These are phyloP conservation scores for Nemania sp. DNA, from an alignment of 2,329 filamentous ascomycete genomes.

Conservation along the genomic window DNA sequence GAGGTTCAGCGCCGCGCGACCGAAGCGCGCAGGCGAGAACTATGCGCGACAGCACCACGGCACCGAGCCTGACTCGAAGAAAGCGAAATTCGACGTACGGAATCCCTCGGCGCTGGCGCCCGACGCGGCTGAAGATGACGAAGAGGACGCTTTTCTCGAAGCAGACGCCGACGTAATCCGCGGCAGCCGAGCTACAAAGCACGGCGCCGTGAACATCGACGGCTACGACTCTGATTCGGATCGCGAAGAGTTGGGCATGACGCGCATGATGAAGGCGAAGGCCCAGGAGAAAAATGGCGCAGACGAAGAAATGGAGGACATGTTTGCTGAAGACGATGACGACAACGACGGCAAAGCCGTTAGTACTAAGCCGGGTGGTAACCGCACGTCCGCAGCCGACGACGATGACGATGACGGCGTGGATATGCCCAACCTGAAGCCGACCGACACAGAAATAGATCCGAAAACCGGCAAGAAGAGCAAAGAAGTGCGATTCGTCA, in stretches of 20 bases:
- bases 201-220: slow-evolving; percentile 93
- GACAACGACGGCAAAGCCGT: slow-evolving; percentile 52
- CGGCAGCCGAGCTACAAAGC: slow-evolving; percentile 74
- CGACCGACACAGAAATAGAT: too few species aligned
- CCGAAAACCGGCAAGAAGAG: slow-evolving; percentile 60
- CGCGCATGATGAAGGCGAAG: slow-evolving; percentile 33
- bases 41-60: slow-evolving; percentile 74
- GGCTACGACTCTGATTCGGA: slow-evolving; percentile 95
- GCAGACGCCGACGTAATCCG: slow-evolving; percentile 95
- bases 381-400: slow-evolving; percentile 44
- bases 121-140: slow-evolving; percentile 64
- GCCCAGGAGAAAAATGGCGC: slow-evolving; percentile 43
- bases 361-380: too few species aligned
- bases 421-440: too few species aligned
- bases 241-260: slow-evolving; percentile 64
- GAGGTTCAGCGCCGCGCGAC: slow-evolving; percentile 68
- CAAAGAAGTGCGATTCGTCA: slow-evolving; percentile 64
- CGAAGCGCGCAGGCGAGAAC: slow-evolving; percentile 81
- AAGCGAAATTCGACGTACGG: slow-evolving; percentile 89
- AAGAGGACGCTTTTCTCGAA: slow-evolving; percentile 71
- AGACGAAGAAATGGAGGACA: slow-evolving; percentile 73
- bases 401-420: slow-evolving; percentile 57
- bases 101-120: slow-evolving; percentile 92
- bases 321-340: slow-evolving; percentile 72
- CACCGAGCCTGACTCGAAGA: slow-evolving; percentile 62